These are phyloP conservation scores for Byssothecium circinans DNA, from an alignment of 2,329 filamentous ascomycete genomes.

Conservation along the genomic window DNA sequence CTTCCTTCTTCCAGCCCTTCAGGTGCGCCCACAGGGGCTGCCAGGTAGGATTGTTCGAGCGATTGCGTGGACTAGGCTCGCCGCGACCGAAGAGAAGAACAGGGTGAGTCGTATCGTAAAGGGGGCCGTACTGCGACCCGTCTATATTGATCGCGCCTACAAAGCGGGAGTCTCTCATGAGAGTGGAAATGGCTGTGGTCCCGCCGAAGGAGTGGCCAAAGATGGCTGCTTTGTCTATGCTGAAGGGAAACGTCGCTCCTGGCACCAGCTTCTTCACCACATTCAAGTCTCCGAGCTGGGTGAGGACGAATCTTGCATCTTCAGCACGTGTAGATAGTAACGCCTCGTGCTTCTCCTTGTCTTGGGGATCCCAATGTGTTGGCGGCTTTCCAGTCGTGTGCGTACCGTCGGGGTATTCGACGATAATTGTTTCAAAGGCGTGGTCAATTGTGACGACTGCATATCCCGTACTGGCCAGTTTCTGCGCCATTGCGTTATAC, in stretches of 20 bases:
- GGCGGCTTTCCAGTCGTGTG: not conserved
- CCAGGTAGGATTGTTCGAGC: conserved; percentile 17
- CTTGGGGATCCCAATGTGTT: conserved; percentile 2
- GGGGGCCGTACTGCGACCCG: no score
- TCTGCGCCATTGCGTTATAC: conserved; percentile 45
- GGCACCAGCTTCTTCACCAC: no score
- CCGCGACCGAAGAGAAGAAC: conserved; percentile 12
- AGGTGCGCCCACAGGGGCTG: conserved; percentile 2
- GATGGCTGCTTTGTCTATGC: no score
- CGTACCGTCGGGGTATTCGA: conserved; percentile 48
- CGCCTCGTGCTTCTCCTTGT: conserved; percentile 1
- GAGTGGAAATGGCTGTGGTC: conserved; percentile 22
- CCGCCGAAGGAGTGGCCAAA: no score
- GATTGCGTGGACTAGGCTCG: conserved; percentile 38
- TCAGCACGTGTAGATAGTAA: conserved; percentile 3
- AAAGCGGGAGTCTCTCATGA: no score
- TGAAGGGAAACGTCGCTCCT: no score
- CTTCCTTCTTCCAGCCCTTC: conserved; percentile 11
- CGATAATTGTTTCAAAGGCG: conserved; percentile 46
- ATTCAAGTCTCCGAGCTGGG: no score
- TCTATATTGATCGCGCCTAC: no score
- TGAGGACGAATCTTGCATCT: conserved; percentile 12
- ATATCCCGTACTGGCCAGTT: conserved; percentile 50
- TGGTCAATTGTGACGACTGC: conserved; percentile 52
- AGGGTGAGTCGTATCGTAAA: conserved; percentile 1